Conservation (phyloP, 805 yeast species). For the Candida pseudofarinosa region DNA sequence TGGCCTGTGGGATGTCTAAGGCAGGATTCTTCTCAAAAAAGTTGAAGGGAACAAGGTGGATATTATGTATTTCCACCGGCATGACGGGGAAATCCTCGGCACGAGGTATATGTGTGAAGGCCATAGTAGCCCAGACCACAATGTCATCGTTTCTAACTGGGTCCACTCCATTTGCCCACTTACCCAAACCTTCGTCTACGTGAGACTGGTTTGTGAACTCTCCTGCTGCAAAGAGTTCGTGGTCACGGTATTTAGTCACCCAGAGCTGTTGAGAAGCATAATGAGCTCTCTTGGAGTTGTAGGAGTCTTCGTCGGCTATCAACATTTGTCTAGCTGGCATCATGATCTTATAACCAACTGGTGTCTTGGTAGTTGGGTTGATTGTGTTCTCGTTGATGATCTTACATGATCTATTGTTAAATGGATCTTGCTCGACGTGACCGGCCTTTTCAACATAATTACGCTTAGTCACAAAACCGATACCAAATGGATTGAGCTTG, state of each 20-base stretch:
- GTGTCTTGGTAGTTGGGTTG: slow-evolving; percentile 64
- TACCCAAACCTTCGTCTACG: slow-evolving; percentile 63
- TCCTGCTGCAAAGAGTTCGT: slow-evolving; percentile 75
- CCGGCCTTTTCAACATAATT: slow-evolving; percentile 67
- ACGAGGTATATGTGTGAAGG: slow-evolving; percentile 78
- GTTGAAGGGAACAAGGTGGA: slow-evolving; percentile 64
- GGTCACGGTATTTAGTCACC: slow-evolving; percentile 76
- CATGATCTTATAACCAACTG: slow-evolving; percentile 71
- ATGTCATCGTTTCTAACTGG: slow-evolving; percentile 68
- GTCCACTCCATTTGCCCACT: slow-evolving; percentile 67
- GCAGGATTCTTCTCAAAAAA: slow-evolving; percentile 79
- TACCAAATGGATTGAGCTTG: slow-evolving; percentile 58
- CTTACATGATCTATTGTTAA: slow-evolving; percentile 70
- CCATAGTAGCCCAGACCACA: slow-evolving; percentile 79
- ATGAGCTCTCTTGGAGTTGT: slow-evolving; percentile 65
- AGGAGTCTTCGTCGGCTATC: slow-evolving; percentile 59
- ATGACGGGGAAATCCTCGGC: slow-evolving; percentile 87
- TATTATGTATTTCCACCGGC: slow-evolving; percentile 75
- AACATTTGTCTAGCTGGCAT: slow-evolving; percentile 77
- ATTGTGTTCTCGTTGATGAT: slow-evolving; percentile 69
- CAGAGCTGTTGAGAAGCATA: slow-evolving; percentile 76
- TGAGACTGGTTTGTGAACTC: slow-evolving; percentile 82
- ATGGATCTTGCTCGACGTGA: slow-evolving; percentile 67
- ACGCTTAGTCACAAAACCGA: slow-evolving; percentile 65
- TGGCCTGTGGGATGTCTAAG: slow-evolving; percentile 70